These are phyloP conservation scores for Pezicula rhizophila DNA, from an alignment of 2,329 filamentous ascomycete genomes.

Conservation along the genomic window DNA sequence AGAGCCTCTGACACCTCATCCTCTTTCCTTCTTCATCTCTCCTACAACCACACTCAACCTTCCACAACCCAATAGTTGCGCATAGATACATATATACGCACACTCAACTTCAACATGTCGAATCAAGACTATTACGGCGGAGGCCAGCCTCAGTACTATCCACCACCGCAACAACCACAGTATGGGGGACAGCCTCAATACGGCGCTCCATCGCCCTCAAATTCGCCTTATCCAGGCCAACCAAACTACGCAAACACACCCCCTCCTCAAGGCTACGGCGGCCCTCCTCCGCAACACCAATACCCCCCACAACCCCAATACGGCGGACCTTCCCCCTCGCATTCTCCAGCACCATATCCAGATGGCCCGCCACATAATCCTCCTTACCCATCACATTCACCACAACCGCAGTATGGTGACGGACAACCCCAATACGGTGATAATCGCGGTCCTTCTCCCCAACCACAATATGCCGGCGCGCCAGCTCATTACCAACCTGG, in stretches of 20 bases:
- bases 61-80: no score
- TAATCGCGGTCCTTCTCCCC: slow-evolving; percentile 1
- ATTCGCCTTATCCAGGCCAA: no score
- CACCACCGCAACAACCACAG: neutral
- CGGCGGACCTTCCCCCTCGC: slow-evolving; percentile 15
- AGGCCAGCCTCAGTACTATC: neutral
- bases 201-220: no score
- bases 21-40: no score
- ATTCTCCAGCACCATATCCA: slow-evolving; percentile 10
- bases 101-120: slow-evolving; percentile 14
- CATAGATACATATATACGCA: slow-evolving; percentile 3
- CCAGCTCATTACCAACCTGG: neutral
- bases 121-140: slow-evolving; percentile 23
- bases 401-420: neutral
- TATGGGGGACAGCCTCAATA: slow-evolving; percentile 1
- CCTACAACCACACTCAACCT: no score
- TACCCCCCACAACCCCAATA: slow-evolving; percentile 19
- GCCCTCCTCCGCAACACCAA: slow-evolving; percentile 11
- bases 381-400: neutral
- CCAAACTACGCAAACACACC: neutral
- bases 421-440: slow-evolving; percentile 4
- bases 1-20: no score
- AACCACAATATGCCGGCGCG: slow-evolving; percentile 2
- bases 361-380: slow-evolving; percentile 7
- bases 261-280: slow-evolving; percentile 9